Conservation (phyloP, 805 yeast species). For the Candida nanaspora region DNA sequence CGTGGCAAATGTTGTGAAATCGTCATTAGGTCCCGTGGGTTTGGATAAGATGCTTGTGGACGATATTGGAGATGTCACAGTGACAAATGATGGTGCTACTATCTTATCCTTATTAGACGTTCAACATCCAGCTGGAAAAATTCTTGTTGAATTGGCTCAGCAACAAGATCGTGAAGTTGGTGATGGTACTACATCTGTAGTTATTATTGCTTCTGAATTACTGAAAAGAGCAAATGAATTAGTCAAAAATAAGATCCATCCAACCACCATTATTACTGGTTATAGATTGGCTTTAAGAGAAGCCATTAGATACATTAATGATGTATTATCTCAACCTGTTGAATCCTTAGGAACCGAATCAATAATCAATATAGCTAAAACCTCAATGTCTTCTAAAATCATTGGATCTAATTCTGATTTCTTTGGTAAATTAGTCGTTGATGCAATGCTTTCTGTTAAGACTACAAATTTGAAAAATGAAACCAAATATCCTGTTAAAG, state of each 20-base stretch:
- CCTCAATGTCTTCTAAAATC: conserved; percentile 94
- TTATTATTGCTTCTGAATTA: conserved; percentile 89
- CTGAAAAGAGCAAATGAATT: conserved; percentile 89
- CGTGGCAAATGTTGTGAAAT: conserved; percentile 77
- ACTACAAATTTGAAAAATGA: conserved; percentile 87
- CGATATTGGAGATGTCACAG: conserved; percentile 98
- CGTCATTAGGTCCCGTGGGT: conserved; percentile 97
- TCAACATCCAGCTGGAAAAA: conserved; percentile 98
- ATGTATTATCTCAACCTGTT: conserved; percentile 75
- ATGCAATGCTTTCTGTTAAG: conserved; percentile 90
- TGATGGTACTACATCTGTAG: conserved; percentile 97
- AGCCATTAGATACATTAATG: conserved; percentile 79
- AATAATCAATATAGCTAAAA: conserved; percentile 84
- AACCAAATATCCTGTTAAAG: conserved; percentile 89
- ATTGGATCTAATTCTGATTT: conserved; percentile 92
- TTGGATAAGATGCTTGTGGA: conserved; percentile 97
- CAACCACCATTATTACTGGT: conserved; percentile 96
- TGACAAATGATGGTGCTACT: conserved; percentile 98
- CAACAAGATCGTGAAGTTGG: conserved; percentile 99
- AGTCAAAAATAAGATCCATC: conserved; percentile 91
- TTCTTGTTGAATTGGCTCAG: conserved; percentile 93
- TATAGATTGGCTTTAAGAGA: conserved; percentile 90
- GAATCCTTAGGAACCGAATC: conserved; percentile 78
- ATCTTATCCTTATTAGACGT: conserved; percentile 86
- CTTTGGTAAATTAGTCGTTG: conserved; percentile 86